Evolutionary conservation across 441 rosid species (phyloP).

Genomic region (Populus hybrid): DNA sequence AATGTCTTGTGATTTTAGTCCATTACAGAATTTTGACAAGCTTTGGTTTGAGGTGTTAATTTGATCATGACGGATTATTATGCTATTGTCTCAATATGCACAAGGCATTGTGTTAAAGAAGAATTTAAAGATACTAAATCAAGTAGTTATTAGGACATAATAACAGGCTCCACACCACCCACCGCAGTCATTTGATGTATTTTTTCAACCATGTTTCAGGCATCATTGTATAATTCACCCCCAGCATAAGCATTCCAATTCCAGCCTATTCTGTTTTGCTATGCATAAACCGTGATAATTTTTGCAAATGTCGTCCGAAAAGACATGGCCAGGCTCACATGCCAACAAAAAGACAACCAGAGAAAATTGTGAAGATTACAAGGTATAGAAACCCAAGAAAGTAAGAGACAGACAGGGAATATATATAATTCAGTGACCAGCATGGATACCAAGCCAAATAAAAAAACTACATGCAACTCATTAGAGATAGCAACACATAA

Average conservation of each 20-base stretch:
- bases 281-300: background rate
- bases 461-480: background rate
- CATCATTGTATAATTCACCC: too few species aligned
- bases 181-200: background rate
- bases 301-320: background rate
- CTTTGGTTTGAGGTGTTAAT: background rate
- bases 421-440: background rate
- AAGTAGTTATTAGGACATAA: background rate
- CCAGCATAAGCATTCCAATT: background rate
- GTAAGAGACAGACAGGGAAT: background rate
- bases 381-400: background rate
- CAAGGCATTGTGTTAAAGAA: background rate
- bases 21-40: background rate
- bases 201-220: background rate
- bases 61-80: background rate
- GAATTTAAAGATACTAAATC: background rate
- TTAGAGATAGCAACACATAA: background rate
- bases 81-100: background rate
- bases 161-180: background rate
- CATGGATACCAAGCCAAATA: background rate
- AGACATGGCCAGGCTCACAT: background rate
- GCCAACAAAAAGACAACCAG: background rate
- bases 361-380: background rate
- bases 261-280: background rate
- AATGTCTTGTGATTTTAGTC: background rate